Evolutionary conservation across 768 basidiomycete species (phyloP).

Genomic region (Rhodocollybia butyracea): DNA sequence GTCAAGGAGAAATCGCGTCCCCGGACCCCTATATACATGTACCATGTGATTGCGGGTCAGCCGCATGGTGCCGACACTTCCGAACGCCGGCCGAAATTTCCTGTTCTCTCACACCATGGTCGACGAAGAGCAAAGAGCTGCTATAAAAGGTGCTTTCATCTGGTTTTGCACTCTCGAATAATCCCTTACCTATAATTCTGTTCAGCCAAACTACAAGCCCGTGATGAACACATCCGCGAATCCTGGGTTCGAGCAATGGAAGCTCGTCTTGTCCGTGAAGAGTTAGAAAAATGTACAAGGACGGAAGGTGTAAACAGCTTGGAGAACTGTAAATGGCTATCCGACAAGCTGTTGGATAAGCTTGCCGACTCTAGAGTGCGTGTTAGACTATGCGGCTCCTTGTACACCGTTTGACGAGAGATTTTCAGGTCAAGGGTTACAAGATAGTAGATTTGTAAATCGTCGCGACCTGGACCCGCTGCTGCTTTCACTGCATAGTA

Average conservation of each 20-base stretch:
- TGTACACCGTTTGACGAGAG: slow-evolving; percentile 2
- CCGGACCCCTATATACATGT: too few relatives aligned
- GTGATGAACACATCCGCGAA: slow-evolving; percentile 80
- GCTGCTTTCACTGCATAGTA: too few relatives aligned
- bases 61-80: too few relatives aligned
- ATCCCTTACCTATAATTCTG: background rate
- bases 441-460: slow-evolving; percentile 58
- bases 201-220: slow-evolving; percentile 60
- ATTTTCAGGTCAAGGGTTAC: slow-evolving; percentile 73
- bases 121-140: slow-evolving; percentile 39
- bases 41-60: too few relatives aligned
- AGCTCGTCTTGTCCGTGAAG: slow-evolving; percentile 80
- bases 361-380: slow-evolving; percentile 78
- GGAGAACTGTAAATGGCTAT: slow-evolving; percentile 83
- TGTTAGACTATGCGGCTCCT: slow-evolving; percentile 11
- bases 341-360: slow-evolving; percentile 80
- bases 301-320: slow-evolving; percentile 91
- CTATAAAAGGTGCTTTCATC: slow-evolving; percentile 44
- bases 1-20: background rate
- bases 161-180: background rate
- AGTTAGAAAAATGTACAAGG: slow-evolving; percentile 86
- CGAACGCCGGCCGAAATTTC: slow-evolving; percentile 4
- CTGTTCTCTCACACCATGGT: slow-evolving; percentile 33
- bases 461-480: too few relatives aligned
- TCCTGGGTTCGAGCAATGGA: slow-evolving; percentile 97